phyloP scores from a whole-genome alignment of 345 rosid genomes.

The Gossypium raimondii region DNA sequence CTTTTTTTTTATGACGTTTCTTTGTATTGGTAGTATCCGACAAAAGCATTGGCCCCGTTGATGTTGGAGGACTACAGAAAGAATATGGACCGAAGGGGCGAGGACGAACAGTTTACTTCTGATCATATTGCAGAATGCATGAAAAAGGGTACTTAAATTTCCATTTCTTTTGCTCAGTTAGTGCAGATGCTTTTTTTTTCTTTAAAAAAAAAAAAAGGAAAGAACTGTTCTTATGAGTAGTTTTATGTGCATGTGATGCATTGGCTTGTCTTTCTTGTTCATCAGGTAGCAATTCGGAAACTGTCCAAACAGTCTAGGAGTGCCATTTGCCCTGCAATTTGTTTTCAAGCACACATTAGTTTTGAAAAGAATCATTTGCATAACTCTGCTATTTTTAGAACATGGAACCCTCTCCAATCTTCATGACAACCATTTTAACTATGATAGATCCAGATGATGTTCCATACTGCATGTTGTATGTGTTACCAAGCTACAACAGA shows the following conservation, averaged over 20 bases:
- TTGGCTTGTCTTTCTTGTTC: neutral
- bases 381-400: neutral
- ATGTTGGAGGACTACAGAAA: slow-evolving; percentile 92
- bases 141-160: slow-evolving; percentile 56
- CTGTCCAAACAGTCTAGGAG: neutral
- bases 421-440: neutral
- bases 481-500: neutral
- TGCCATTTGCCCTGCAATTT: neutral
- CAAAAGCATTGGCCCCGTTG: slow-evolving; percentile 86
- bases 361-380: neutral
- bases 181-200: neutral
- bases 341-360: neutral
- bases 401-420: neutral
- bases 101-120: slow-evolving; percentile 76
- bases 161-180: neutral
- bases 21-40: slow-evolving; percentile 62
- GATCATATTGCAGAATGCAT: slow-evolving; percentile 71
- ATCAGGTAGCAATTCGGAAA: neutral
- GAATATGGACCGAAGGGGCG: slow-evolving; percentile 85
- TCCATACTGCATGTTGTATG: neutral
- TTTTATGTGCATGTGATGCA: neutral
- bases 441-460: neutral
- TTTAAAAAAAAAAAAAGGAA: too few relatives aligned
- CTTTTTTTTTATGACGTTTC: neutral
- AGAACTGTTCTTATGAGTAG: neutral